Evolutionary conservation across 495 filamentous ascomycete species (phyloP).

Genomic region (Diplogelasinospora grovesii): DNA sequence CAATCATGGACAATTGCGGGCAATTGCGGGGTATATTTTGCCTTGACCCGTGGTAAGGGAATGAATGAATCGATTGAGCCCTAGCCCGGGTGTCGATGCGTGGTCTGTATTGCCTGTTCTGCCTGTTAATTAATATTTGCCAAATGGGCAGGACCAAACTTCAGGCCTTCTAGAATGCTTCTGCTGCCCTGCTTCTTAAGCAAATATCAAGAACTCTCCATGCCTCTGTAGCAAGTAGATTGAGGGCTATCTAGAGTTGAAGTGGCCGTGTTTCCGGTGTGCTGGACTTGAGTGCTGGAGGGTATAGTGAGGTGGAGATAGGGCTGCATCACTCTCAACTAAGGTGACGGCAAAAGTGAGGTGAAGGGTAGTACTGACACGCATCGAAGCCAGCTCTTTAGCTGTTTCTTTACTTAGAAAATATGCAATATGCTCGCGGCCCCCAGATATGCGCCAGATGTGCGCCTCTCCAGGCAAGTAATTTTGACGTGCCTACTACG

Average conservation of each 20-base stretch:
- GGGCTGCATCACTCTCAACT: constrained; percentile 20
- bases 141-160: constrained; percentile 7
- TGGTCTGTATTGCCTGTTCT: constrained; percentile 1
- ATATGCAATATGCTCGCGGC: constrained; percentile 10
- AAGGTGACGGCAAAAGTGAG: neutral
- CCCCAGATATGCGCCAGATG: neutral
- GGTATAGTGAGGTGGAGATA: constrained; percentile 16
- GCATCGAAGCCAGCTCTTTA: constrained; percentile 16
- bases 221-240: constrained; percentile 24
- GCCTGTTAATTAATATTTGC: constrained; percentile 11
- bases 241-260: constrained; percentile 13
- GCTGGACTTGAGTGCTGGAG: constrained; percentile 11
- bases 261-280: constrained; percentile 7
- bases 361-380: constrained; percentile 8
- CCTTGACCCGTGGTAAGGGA: constrained; percentile 5
- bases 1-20: too few relatives aligned
- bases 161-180: constrained; percentile 25
- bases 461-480: constrained; percentile 12
- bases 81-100: neutral
- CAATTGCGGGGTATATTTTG: constrained; percentile 4
- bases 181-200: too few relatives aligned
- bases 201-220: too few relatives aligned
- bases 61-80: too few relatives aligned
- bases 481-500: constrained; percentile 18
- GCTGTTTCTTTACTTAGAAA: constrained; percentile 30